These are phyloP conservation scores for Auxenochlorella protothecoides DNA, from an alignment of 139 green algal genomes.

Conservation along the genomic window DNA sequence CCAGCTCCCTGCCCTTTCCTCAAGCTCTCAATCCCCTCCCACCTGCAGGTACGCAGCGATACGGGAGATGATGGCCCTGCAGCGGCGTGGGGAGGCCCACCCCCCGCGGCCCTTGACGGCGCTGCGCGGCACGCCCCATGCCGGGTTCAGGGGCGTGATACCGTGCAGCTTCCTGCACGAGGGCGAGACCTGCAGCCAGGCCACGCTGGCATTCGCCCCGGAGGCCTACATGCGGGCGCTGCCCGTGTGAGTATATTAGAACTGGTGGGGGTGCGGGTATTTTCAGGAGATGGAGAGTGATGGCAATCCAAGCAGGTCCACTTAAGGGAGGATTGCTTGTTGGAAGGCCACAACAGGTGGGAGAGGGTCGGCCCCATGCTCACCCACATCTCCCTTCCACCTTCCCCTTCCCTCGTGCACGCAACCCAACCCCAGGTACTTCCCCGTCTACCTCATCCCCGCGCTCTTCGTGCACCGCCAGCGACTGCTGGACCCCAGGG, in stretches of 20 bases:
- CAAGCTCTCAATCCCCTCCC: neutral
- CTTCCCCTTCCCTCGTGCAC: slow-evolving; percentile 32
- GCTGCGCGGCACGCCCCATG: slow-evolving; percentile 27
- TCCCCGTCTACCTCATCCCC: slow-evolving; percentile 58
- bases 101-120: slow-evolving; percentile 1
- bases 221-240: slow-evolving; percentile 55
- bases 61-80: slow-evolving; percentile 12
- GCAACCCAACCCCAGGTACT: slow-evolving; percentile 6
- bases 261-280: neutral
- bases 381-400: neutral
- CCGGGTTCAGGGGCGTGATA: slow-evolving; percentile 3
- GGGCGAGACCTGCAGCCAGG: slow-evolving; percentile 38
- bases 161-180: slow-evolving; percentile 58
- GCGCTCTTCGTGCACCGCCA: slow-evolving; percentile 79
- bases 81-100: neutral
- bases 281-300: too few species aligned
- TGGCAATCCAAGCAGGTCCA: too few species aligned
- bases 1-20: neutral
- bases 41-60: slow-evolving; percentile 8
- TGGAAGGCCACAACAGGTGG: too few species aligned
- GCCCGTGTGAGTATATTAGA: slow-evolving; percentile 65
- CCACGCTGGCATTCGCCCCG: slow-evolving; percentile 45
- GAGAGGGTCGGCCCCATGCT: too few species aligned
- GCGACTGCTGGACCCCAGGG: slow-evolving; percentile 34
- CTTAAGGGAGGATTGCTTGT: too few species aligned